Conservation (phyloP, 2,329 filamentous ascomycete species). For the Penicillium sp. region DNA sequence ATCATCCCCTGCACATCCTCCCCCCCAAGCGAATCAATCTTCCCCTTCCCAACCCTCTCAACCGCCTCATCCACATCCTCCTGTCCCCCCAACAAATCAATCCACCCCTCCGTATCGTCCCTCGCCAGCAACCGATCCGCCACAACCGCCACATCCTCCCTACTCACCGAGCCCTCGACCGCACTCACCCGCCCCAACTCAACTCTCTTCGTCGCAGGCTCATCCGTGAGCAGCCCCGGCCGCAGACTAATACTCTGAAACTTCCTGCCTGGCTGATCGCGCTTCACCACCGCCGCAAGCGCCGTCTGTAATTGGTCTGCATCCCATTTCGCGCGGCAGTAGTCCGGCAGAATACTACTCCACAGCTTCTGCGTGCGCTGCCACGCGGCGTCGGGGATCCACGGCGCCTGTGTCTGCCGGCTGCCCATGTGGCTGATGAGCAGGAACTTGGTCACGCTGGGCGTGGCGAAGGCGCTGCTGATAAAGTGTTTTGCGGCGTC, state of each 20-base stretch:
- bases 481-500: slow-evolving; percentile 55
- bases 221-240: slow-evolving; percentile 48
- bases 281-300: slow-evolving; percentile 33
- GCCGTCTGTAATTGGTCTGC: slow-evolving; percentile 54
- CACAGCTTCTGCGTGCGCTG: slow-evolving; percentile 44
- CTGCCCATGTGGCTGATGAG: slow-evolving; percentile 53
- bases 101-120: slow-evolving; percentile 49
- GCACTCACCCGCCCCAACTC: slow-evolving; percentile 46
- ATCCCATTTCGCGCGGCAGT: slow-evolving; percentile 53
- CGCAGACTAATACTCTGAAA: slow-evolving; percentile 52
- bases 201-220: slow-evolving; percentile 46
- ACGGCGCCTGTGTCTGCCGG: slow-evolving; percentile 45
- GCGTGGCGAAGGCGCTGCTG: slow-evolving; percentile 42
- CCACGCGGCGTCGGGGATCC: slow-evolving; percentile 51
- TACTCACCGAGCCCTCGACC: slow-evolving; percentile 40
- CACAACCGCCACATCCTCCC: slow-evolving; percentile 51
- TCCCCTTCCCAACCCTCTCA: slow-evolving; percentile 41
- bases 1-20: slow-evolving; percentile 49
- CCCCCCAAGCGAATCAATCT: slow-evolving; percentile 46
- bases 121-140: slow-evolving; percentile 48
- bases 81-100: slow-evolving; percentile 51
- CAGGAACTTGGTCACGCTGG: slow-evolving; percentile 51
- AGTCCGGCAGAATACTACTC: slow-evolving; percentile 47
- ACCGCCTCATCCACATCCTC: slow-evolving; percentile 46
- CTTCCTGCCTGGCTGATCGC: slow-evolving; percentile 15